A percentile compares a stretch with the other conserved stretches of the same genome.
phyloP scores from a whole-genome alignment of 768 basidiomycete species.

The Tubosaeta sp. region DNA sequence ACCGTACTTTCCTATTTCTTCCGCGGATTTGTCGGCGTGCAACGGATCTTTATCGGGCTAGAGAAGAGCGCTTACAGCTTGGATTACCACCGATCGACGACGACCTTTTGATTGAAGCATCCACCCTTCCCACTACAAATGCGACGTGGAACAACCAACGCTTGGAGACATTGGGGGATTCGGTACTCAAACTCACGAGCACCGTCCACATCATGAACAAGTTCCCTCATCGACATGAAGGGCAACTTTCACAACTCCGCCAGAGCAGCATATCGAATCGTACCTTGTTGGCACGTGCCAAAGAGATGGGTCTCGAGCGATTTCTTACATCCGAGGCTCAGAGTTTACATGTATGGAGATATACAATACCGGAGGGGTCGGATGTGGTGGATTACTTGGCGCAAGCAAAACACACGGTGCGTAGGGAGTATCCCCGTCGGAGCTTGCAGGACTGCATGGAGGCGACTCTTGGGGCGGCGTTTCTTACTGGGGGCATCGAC shows the following conservation, averaged over 20 bases:
- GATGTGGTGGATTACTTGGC: constrained; percentile 30
- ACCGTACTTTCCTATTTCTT: constrained; percentile 50
- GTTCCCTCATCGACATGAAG: constrained; percentile 77
- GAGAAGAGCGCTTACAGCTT: constrained; percentile 47
- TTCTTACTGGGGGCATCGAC: constrained; percentile 64
- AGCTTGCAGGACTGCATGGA: constrained; percentile 89
- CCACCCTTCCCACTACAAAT: constrained; percentile 64
- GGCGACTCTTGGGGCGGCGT: constrained; percentile 75
- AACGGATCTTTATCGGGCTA: constrained; percentile 60
- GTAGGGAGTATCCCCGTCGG: constrained; percentile 55
- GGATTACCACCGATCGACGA: constrained; percentile 57
- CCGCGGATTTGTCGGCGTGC: constrained; percentile 66
- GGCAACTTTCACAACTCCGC: constrained; percentile 67
- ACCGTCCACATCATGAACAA: constrained; percentile 75
- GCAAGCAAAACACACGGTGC: constrained; percentile 29
- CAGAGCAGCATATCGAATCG: constrained; percentile 65
- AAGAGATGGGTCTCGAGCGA: constrained; percentile 55
- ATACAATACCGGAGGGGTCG: constrained; percentile 38
- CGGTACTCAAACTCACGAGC: constrained; percentile 71
- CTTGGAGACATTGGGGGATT: constrained; percentile 83
- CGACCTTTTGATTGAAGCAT: constrained; percentile 62
- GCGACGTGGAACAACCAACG: constrained; percentile 78
- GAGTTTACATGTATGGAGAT: constrained; percentile 56
- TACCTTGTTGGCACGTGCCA: constrained; percentile 63
- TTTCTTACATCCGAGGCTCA: constrained; percentile 60